A percentile compares a stretch with the other conserved stretches of the same genome.
Evolutionary conservation across 805 yeast genomes (phyloP).

Genomic region (Candida lessepsii): DNA sequence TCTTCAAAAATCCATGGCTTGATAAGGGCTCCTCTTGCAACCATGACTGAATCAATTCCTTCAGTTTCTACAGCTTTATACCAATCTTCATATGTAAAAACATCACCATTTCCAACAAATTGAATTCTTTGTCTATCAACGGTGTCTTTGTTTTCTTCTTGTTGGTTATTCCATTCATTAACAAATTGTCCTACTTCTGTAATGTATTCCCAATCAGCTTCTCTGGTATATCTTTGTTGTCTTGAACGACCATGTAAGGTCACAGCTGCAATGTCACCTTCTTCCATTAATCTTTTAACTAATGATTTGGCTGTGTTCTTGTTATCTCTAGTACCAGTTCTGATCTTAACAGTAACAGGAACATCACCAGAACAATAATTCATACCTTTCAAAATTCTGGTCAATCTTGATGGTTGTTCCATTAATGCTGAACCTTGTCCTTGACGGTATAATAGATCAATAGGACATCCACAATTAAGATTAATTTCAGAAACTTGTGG

Average conservation of each 20-base stretch:
- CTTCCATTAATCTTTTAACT: slow-evolving; percentile 67
- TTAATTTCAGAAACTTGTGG: slow-evolving; percentile 76
- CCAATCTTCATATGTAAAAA: slow-evolving; percentile 87
- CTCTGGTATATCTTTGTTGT: slow-evolving; percentile 88
- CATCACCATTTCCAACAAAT: slow-evolving; percentile 94
- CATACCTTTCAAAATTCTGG: slow-evolving; percentile 84
- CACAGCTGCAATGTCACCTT: slow-evolving; percentile 83
- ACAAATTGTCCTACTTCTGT: slow-evolving; percentile 69
- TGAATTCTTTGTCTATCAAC: slow-evolving; percentile 64
- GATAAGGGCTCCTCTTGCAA: slow-evolving; percentile 95
- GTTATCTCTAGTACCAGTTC: slow-evolving; percentile 86
- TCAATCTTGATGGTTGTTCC: slow-evolving; percentile 81
- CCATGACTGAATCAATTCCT: slow-evolving; percentile 91
- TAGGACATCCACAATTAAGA: slow-evolving; percentile 96
- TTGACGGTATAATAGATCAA: slow-evolving; percentile 86
- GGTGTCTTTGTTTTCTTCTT: slow-evolving; percentile 58
- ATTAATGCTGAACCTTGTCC: slow-evolving; percentile 95
- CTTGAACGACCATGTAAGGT: slow-evolving; percentile 96
- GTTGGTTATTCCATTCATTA: slow-evolving; percentile 53
- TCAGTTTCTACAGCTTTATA: slow-evolving; percentile 60
- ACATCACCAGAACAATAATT: slow-evolving; percentile 83
- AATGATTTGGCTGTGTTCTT: slow-evolving; percentile 85
- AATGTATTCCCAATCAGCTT: slow-evolving; percentile 92
- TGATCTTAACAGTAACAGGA: slow-evolving; percentile 87
- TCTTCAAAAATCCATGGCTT: slow-evolving; percentile 99